Base-by-base conservation (phyloP, 345 rosid species). In the Lepidium sativum region DNA sequence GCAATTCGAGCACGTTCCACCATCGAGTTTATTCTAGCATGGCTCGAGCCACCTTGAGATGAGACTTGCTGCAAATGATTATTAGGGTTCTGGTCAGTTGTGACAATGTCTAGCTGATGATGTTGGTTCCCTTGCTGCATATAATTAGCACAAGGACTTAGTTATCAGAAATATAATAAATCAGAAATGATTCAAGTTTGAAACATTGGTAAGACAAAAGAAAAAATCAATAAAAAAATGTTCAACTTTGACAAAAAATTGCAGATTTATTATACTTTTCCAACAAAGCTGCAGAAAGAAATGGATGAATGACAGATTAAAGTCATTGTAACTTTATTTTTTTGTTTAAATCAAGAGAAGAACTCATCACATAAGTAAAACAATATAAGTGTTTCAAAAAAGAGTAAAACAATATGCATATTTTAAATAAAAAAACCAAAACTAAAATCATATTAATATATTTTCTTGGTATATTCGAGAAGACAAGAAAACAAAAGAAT, bases 1-100 rank as follows among this genome's bases (percentile, higher is more conserved):
- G 92, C 91, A 14, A 74, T 62, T 9, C 77, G 61, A 69, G 91
- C 92, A 66, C 88, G 86, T 73, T 89, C 91, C 13, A 88, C 81
- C 91, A 81, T 79, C 7, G 92, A 89, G 6, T 83, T 83, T 57
- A 95, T 92, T 45, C 92, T 76, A 27, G 69, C 27, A 31, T 74
- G 73, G 68, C 72, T 67, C 29, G 72, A 42, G 51, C 63, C 68
- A 52, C 53, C 72, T 23, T 60, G 67, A 44, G 73, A 53, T 59
- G 66, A 37, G 18, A 67, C 29, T 41, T 54, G 73, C 33, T 56
- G 43, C 59, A 47, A 23, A 14, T 47, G 38, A 31, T 4, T 54
- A 53, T 44, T 60, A 74, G 69, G 73, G 72, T 72, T 72, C 31
- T 67, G 72, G 17, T 52, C 54, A 53, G 50, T 31, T 60, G 73